Percentiles rank a stretch among this genome's conserved stretches.
Evolutionary conservation across 805 yeast genomes (phyloP).

Genomic region (Nakazawaea anatomiae): DNA sequence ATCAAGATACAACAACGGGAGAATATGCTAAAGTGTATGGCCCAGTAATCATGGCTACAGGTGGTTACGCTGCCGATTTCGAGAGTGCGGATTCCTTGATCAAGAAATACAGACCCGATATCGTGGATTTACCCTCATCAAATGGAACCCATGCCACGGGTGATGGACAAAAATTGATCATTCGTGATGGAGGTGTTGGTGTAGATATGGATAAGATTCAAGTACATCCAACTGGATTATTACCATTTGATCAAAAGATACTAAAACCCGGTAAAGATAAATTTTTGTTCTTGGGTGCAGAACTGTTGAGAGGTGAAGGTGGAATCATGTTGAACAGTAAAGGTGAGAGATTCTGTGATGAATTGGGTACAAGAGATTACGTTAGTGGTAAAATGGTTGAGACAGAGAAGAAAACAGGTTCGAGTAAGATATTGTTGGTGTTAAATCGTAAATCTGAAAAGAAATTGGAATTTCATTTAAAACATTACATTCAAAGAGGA

Average conservation of each 20-base stretch:
- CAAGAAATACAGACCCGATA: constrained; percentile 52
- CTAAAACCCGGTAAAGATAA: constrained; percentile 30
- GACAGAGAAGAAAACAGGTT: constrained; percentile 17
- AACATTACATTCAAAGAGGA: constrained; percentile 51
- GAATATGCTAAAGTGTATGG: constrained; percentile 29
- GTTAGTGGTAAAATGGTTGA: constrained; percentile 54
- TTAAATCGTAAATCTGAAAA: constrained; percentile 41
- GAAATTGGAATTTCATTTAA: constrained; percentile 43
- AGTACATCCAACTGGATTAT: constrained; percentile 64
- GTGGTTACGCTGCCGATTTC: constrained; percentile 65
- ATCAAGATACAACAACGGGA: constrained; percentile 22
- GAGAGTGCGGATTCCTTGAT: constrained; percentile 39
- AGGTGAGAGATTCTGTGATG: constrained; percentile 56
- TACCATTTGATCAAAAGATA: constrained; percentile 38
- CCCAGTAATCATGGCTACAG: constrained; percentile 58
- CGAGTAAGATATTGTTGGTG: constrained; percentile 40
- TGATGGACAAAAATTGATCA: constrained; percentile 53
- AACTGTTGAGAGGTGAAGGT: constrained; percentile 62
- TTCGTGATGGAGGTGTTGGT: constrained; percentile 40
- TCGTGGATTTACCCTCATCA: constrained; percentile 50
- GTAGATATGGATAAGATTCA: constrained; percentile 62
- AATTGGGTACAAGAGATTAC: constrained; percentile 53
- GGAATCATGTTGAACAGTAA: constrained; percentile 47
- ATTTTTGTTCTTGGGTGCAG: constrained; percentile 57
- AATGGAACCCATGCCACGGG: constrained; percentile 60